Evolutionary conservation across 495 filamentous ascomycete species (phyloP).

Genomic region (Podospora fimiseda): DNA sequence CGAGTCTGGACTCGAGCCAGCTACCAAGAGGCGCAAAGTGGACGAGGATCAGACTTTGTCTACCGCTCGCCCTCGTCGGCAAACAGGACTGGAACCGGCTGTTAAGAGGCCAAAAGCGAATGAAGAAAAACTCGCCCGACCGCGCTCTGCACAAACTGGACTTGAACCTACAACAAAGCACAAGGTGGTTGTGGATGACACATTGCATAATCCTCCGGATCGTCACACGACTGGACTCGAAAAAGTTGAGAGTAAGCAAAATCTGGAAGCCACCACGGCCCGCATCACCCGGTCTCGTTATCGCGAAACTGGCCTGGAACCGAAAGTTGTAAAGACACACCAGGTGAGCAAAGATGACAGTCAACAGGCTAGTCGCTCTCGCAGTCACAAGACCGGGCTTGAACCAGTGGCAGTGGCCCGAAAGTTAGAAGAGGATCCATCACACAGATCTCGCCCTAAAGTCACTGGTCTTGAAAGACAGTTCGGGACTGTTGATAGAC

Average conservation of each 20-base stretch:
- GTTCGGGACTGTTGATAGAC: not conserved
- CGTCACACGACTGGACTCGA: not conserved
- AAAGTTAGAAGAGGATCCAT: not conserved
- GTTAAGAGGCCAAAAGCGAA: too few species aligned
- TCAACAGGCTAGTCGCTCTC: not conserved
- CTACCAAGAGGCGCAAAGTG: too few species aligned
- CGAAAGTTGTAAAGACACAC: not conserved
- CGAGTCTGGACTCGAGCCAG: too few species aligned
- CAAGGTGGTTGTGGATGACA: too few species aligned
- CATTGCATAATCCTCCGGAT: too few species aligned
- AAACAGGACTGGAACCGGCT: too few species aligned
- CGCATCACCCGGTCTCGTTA: not conserved
- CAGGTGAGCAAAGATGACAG: not conserved
- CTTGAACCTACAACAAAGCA: too few species aligned
- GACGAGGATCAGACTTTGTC: too few species aligned
- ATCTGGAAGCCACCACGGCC: not conserved
- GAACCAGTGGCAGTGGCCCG: not conserved
- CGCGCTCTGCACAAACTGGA: too few species aligned
- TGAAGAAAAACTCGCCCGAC: too few species aligned
- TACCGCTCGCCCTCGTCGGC: too few species aligned
- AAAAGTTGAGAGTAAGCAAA: not conserved
- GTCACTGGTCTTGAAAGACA: not conserved
- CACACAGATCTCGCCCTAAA: not conserved
- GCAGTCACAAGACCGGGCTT: not conserved
- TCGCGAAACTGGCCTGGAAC: not conserved